phyloP scores from a whole-genome alignment of 331 rosid genomes.

The Arachis monticola region DNA sequence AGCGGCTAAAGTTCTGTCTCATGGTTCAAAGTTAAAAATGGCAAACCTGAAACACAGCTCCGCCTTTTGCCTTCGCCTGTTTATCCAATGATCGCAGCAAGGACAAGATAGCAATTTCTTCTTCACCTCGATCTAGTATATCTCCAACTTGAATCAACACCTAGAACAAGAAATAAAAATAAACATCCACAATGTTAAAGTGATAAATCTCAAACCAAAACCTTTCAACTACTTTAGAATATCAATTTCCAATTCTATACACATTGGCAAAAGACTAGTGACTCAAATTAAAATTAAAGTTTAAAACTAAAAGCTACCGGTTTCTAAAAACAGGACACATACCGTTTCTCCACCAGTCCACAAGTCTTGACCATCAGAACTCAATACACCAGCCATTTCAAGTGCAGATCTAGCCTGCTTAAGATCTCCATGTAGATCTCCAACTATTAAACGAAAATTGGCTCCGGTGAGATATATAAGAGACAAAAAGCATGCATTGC shows the following conservation, averaged over 20 bases:
- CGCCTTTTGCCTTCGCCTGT: constrained; percentile 85
- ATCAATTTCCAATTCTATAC: constrained; percentile 11
- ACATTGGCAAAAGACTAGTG: background rate
- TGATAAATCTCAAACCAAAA: constrained; percentile 2
- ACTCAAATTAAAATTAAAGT: constrained; percentile 19
- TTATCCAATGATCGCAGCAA: constrained; percentile 78
- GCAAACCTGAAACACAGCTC: constrained; percentile 95
- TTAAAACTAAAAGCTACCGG: constrained; percentile 8
- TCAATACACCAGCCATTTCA: constrained; percentile 89
- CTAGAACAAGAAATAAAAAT: constrained; percentile 43
- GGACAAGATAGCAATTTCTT: constrained; percentile 92
- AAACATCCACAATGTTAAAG: background rate
- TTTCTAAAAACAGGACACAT: constrained; percentile 36
- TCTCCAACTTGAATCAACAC: constrained; percentile 95
- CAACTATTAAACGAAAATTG: constrained; percentile 55
- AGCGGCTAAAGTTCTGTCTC: background rate
- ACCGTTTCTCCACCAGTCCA: constrained; percentile 96
- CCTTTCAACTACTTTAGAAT: constrained; percentile 1
- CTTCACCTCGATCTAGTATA: constrained; percentile 93
- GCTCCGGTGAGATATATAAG: constrained; percentile 29
- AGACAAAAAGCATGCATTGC: background rate
- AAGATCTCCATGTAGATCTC: constrained; percentile 97
- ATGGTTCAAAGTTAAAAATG: constrained; percentile 36
- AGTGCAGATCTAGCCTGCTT: constrained; percentile 82
- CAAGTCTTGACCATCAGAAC: constrained; percentile 68